Evolutionary conservation across 352 stramenopile genomes (phyloP).

Genomic region (Phytophthora nicotianae): DNA sequence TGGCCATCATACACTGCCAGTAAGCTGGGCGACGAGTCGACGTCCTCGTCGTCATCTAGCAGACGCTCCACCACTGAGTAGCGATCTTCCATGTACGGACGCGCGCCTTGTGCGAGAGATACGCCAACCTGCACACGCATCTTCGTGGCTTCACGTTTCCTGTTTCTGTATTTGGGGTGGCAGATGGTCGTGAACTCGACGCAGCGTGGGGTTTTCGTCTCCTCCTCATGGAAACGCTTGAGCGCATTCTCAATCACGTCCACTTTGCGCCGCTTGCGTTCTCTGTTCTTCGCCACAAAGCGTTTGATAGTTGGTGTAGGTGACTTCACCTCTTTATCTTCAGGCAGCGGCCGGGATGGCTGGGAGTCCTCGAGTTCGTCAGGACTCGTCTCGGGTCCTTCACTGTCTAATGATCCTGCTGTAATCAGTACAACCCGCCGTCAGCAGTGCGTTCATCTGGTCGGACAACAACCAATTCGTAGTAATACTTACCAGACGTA

Average conservation of each 20-base stretch:
- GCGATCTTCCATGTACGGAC: constrained; percentile 83
- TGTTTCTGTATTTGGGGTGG: constrained; percentile 24
- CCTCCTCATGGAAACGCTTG: constrained; percentile 52
- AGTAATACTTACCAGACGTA: constrained; percentile 37
- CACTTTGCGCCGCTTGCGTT: constrained; percentile 61
- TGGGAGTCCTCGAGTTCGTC: constrained; percentile 35
- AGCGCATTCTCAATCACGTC: constrained; percentile 69
- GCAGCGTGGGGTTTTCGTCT: constrained; percentile 37
- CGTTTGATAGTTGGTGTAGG: constrained; percentile 43
- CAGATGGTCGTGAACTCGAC: constrained; percentile 61
- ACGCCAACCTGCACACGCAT: constrained; percentile 61
- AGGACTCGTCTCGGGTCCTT: constrained; percentile 36
- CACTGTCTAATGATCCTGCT: constrained; percentile 33
- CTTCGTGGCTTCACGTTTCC: constrained; percentile 22
- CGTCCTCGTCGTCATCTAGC: constrained; percentile 51
- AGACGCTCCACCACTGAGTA: constrained; percentile 69
- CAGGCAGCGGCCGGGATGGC: constrained; percentile 15
- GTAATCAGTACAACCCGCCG: constrained; percentile 13
- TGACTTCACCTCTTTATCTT: constrained; percentile 17
- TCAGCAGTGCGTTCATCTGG: constrained; percentile 4
- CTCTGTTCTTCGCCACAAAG: constrained; percentile 50
- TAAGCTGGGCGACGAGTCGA: constrained; percentile 52
- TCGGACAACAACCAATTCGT: not conserved
- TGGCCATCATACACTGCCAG: constrained; percentile 79
- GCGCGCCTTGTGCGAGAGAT: constrained; percentile 60